phyloP scores from a whole-genome alignment of 306 rosid species.

The Spatholobus suberectus region DNA sequence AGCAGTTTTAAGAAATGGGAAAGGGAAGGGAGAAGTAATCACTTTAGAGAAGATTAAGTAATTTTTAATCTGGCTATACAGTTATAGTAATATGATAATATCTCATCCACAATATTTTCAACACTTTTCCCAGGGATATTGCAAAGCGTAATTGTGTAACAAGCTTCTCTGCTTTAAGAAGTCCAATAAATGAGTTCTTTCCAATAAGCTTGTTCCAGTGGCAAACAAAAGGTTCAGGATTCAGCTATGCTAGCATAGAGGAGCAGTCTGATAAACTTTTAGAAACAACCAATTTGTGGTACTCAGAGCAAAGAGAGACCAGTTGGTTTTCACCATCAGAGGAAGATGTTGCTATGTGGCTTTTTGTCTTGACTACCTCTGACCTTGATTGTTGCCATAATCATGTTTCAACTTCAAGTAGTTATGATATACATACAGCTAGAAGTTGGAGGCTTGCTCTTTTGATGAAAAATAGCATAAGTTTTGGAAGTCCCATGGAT shows the following conservation, averaged over 20 bases:
- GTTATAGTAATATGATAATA: conserved; percentile 29
- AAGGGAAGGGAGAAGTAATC: conserved; percentile 20
- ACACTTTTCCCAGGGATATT: conserved; percentile 72
- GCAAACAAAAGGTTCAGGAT: conserved; percentile 48
- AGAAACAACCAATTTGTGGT: conserved; percentile 57
- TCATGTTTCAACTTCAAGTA: conserved; percentile 47
- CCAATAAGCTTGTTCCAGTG: conserved; percentile 69
- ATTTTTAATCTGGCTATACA: conserved; percentile 6
- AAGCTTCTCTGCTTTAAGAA: conserved; percentile 61
- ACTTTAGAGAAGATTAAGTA: background rate
- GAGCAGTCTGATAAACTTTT: conserved; percentile 58
- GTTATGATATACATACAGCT: conserved; percentile 47
- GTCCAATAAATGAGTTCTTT: conserved; percentile 62
- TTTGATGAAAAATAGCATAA: conserved; percentile 58
- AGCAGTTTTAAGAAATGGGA: background rate
- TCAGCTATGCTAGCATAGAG: conserved; percentile 48
- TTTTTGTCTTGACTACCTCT: conserved; percentile 67
- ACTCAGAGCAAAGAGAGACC: conserved; percentile 47
- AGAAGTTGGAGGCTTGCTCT: conserved; percentile 83
- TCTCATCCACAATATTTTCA: conserved; percentile 40
- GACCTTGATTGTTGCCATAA: conserved; percentile 48
- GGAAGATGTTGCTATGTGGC: conserved; percentile 71
- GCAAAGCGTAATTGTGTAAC: conserved; percentile 60
- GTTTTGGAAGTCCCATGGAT: conserved; percentile 72
- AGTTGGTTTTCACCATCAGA: conserved; percentile 44